Conservation (phyloP, 2,329 filamentous ascomycete species). For the Ophiostoma montium region DNA sequence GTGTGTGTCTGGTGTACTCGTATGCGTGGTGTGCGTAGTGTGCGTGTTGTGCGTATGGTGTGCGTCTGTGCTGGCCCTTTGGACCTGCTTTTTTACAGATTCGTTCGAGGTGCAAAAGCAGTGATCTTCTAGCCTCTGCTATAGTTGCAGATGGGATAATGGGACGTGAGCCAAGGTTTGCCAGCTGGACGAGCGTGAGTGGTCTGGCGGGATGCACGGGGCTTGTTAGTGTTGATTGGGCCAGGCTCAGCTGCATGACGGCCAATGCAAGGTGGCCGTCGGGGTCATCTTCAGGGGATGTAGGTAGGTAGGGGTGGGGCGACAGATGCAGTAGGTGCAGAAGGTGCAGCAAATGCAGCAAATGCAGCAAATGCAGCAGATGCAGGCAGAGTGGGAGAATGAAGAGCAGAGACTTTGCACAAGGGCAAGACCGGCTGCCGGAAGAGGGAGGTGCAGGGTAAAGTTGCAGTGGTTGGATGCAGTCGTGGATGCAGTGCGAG, state of each 20-base stretch:
- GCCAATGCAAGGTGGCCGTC: constrained; percentile 7
- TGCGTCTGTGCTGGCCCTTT: too few relatives aligned
- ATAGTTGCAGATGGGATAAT: constrained; percentile 5
- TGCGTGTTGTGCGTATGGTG: too few relatives aligned
- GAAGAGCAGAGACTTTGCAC: background rate
- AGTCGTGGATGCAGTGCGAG: background rate
- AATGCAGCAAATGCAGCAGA: too few relatives aligned
- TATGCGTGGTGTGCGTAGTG: too few relatives aligned
- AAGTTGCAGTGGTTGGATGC: background rate
- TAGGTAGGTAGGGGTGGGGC: background rate
- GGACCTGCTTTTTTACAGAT: background rate
- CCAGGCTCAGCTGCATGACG: constrained; percentile 10
- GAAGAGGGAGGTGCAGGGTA: background rate
- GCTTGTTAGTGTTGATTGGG: constrained; percentile 13
- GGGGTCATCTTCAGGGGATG: constrained; percentile 1
- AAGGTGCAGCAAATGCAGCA: background rate
- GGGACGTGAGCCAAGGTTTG: constrained; percentile 7
- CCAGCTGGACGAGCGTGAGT: constrained; percentile 14
- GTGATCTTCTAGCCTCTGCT: background rate
- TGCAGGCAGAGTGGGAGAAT: too few relatives aligned
- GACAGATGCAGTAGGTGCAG: background rate
- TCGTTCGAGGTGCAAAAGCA: background rate
- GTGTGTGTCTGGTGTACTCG: too few relatives aligned
- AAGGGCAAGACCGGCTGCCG: background rate
- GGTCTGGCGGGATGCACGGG: constrained; percentile 12